phyloP scores from a whole-genome alignment of 257 asterid genomes.

The Lycium ferocissimum region DNA sequence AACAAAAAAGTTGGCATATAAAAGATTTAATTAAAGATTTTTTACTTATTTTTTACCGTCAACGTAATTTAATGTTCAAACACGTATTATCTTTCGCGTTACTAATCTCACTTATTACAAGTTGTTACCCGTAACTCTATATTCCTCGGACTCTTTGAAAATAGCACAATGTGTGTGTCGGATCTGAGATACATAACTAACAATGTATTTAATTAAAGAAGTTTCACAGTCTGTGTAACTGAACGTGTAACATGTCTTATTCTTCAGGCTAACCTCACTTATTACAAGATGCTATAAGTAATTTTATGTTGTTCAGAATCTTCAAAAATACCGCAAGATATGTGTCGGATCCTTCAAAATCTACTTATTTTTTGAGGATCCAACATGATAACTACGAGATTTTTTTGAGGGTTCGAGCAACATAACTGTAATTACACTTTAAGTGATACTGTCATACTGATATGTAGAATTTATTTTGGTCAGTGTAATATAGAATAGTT shows the following conservation, averaged over 20 bases:
- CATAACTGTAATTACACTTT: background rate
- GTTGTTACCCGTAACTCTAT: background rate
- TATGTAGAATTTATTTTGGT: too few relatives aligned
- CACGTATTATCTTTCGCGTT: background rate
- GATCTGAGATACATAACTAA: background rate
- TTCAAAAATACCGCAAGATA: background rate
- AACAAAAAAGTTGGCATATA: conserved; percentile 28
- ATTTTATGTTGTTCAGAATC: background rate
- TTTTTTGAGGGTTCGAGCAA: background rate
- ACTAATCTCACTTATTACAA: background rate
- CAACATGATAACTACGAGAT: background rate
- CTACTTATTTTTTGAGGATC: background rate
- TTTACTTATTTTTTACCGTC: too few relatives aligned
- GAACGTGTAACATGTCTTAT: background rate
- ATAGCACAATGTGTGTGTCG: background rate
- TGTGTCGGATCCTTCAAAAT: background rate
- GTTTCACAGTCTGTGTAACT: background rate
- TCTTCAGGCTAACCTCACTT: background rate
- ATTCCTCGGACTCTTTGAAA: background rate
- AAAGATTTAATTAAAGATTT: too few relatives aligned
- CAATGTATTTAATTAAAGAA: background rate
- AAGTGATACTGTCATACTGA: background rate
- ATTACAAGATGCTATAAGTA: background rate
- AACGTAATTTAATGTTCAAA: too few relatives aligned
- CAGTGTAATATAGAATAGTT: too few relatives aligned